phyloP scores from a whole-genome alignment of 192 early-diverging fungal species.

The Coemansia sp. region DNA sequence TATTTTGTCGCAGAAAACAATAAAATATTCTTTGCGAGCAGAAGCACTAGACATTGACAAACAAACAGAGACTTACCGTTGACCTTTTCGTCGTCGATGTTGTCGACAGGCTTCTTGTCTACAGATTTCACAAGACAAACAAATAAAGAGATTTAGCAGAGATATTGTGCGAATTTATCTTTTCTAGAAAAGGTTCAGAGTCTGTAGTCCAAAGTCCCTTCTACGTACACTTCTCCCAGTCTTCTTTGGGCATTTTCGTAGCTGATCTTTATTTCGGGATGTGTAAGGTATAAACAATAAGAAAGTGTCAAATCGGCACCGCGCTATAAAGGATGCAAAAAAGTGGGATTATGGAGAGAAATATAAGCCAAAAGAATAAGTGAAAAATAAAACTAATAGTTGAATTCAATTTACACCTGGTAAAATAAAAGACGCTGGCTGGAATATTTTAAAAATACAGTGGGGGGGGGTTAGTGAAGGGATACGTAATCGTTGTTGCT shows the following conservation, averaged over 20 bases:
- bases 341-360: not conserved
- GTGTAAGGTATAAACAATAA: slow-evolving; percentile 10
- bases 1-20: not conserved
- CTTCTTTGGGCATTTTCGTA: slow-evolving; percentile 69
- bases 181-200: not conserved
- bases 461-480: not conserved
- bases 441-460: not conserved
- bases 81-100: slow-evolving; percentile 81
- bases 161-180: not conserved
- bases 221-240: slow-evolving; percentile 96
- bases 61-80: slow-evolving; percentile 59
- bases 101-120: slow-evolving; percentile 82
- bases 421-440: not conserved
- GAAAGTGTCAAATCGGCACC: not conserved
- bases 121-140: slow-evolving; percentile 19
- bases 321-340: slow-evolving; percentile 4
- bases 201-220: not conserved
- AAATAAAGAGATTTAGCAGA: not conserved
- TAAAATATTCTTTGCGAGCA: not conserved
- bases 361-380: not conserved
- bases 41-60: not conserved
- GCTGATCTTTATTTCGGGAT: slow-evolving; percentile 4
- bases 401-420: not conserved
- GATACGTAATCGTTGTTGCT: not conserved
- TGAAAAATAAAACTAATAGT: not conserved